Evolutionary conservation across 1,284 basidiomycete species (phyloP).

Genomic region (Dichomitus squalens): DNA sequence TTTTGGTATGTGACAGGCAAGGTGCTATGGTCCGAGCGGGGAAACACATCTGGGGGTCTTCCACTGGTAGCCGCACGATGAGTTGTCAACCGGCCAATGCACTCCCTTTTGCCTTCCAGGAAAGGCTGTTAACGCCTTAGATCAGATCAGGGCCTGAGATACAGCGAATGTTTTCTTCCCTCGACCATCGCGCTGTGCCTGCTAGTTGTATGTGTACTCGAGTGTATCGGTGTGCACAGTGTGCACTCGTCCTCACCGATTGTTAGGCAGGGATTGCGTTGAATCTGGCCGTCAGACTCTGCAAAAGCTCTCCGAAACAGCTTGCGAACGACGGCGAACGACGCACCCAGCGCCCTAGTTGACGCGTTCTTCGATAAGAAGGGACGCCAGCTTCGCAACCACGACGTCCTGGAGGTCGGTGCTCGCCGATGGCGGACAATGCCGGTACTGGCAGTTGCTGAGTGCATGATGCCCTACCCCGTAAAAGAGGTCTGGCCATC

Average conservation of each 20-base stretch:
- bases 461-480: constrained; percentile 1
- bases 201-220: no score
- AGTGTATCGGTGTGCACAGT: no score
- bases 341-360: neutral
- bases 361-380: neutral
- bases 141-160: no score
- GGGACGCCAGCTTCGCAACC: neutral
- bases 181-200: no score
- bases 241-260: neutral
- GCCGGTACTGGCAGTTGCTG: neutral
- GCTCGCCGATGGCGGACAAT: neutral
- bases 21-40: no score
- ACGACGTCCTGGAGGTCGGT: neutral
- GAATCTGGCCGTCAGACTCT: neutral
- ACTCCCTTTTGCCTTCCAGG: no score
- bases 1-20: no score
- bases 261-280: neutral
- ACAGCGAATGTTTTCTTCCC: no score
- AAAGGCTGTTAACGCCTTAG: no score
- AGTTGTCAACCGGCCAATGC: no score
- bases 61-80: no score
- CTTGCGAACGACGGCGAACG: neutral
- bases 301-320: neutral
- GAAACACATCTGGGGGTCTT: no score
- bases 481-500: constrained; percentile 7